phyloP scores from a whole-genome alignment of 2,329 filamentous ascomycete species.

The Pseudogymnoascus sp. region DNA sequence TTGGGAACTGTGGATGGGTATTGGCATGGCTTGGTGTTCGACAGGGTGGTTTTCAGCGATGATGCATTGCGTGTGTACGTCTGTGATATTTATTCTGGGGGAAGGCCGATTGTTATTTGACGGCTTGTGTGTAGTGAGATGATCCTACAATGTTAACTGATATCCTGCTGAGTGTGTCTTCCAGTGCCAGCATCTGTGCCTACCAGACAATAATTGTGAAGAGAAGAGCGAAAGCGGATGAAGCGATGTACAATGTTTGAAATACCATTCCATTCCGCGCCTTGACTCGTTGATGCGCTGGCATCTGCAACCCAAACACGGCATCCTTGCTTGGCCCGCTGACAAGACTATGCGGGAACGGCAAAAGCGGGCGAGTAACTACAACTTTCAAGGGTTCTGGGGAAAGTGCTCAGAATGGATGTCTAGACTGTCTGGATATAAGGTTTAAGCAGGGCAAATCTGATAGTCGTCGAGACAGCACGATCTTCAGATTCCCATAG shows the following conservation, averaged over 20 bases:
- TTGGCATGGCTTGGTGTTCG: constrained; percentile 6
- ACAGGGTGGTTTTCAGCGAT: neutral
- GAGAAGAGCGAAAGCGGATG: neutral
- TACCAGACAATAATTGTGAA: neutral
- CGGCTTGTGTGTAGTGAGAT: neutral
- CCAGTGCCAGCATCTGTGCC: neutral
- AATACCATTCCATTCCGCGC: neutral
- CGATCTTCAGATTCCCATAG: neutral
- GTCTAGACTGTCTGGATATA: neutral
- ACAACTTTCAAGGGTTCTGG: neutral
- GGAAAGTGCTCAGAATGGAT: neutral
- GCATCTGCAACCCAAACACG: neutral
- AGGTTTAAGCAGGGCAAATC: neutral
- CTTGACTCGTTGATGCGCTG: neutral
- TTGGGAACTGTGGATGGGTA: constrained; percentile 1
- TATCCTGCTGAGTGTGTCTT: neutral
- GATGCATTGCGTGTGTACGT: neutral
- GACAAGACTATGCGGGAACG: neutral
- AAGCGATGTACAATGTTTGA: neutral
- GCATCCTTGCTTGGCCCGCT: neutral
- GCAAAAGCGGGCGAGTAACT: neutral
- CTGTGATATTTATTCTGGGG: neutral
- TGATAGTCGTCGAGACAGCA: neutral
- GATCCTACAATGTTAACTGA: neutral
- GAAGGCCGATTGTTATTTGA: neutral